Percentiles rank a stretch among this genome's conserved stretches.
phyloP scores from a whole-genome alignment of 352 stramenopile species.

The Globisporangium middletonii region DNA sequence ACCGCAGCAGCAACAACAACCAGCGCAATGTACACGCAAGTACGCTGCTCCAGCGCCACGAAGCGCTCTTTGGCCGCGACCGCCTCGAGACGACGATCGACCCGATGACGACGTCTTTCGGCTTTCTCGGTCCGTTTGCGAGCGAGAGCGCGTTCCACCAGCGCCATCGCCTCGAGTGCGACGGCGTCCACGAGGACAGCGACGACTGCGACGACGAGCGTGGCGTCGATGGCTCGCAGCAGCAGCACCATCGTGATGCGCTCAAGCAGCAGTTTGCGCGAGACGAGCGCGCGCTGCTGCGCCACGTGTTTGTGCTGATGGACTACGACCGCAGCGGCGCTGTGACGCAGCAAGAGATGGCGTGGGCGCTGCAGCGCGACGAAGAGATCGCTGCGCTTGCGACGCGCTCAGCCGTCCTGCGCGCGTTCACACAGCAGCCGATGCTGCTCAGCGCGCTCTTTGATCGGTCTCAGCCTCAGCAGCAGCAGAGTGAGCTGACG shows the following conservation, averaged over 20 bases:
- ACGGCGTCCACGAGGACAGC: neutral
- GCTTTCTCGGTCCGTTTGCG: slow-evolving; percentile 21
- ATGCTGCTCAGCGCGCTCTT: slow-evolving; percentile 26
- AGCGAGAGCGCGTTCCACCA: slow-evolving; percentile 1
- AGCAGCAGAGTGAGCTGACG: slow-evolving; percentile 26
- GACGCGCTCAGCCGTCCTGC: slow-evolving; percentile 37
- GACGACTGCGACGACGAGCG: neutral
- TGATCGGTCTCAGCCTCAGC: neutral
- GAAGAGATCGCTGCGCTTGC: slow-evolving; percentile 44
- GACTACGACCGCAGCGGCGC: slow-evolving; percentile 58
- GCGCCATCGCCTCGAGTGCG: neutral
- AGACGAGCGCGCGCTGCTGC: slow-evolving; percentile 32
- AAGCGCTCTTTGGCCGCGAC: slow-evolving; percentile 5
- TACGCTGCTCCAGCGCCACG: slow-evolving; percentile 2
- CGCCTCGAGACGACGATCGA: slow-evolving; percentile 18
- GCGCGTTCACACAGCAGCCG: slow-evolving; percentile 50
- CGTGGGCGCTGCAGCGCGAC: slow-evolving; percentile 59
- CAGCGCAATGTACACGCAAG: neutral
- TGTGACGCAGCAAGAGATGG: slow-evolving; percentile 57
- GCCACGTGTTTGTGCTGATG: slow-evolving; percentile 51
- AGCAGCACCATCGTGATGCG: neutral
- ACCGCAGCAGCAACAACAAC: slow-evolving; percentile 16
- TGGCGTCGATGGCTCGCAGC: slow-evolving; percentile 2
- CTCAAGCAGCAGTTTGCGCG: slow-evolving; percentile 22
- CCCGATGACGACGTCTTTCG: slow-evolving; percentile 15